phyloP scores from a whole-genome alignment of 208 protist species.

The Trypanosoma cruzi region DNA sequence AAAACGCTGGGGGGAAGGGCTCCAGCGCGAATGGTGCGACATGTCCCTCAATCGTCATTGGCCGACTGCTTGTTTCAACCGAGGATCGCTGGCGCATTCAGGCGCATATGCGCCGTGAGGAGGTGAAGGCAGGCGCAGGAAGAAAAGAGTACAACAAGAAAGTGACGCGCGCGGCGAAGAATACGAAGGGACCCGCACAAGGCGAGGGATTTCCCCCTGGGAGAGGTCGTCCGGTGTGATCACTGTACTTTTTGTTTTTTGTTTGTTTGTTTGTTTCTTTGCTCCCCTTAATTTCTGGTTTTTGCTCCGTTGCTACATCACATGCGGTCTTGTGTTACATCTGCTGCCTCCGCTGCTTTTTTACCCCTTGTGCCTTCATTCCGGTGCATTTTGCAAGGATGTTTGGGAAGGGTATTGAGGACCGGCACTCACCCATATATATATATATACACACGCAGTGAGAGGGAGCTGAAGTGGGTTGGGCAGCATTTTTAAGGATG shows the following conservation, averaged over 20 bases:
- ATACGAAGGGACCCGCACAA: slow-evolving; percentile 67
- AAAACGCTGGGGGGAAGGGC: slow-evolving; percentile 18
- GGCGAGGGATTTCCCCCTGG: slow-evolving; percentile 77
- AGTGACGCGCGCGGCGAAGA: slow-evolving; percentile 79
- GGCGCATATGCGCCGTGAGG: slow-evolving; percentile 83
- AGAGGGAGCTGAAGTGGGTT: background rate
- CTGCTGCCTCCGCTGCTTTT: background rate
- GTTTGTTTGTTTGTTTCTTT: background rate
- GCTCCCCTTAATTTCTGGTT: background rate
- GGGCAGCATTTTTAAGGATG: background rate
- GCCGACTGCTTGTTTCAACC: slow-evolving; percentile 73
- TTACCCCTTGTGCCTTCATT: background rate
- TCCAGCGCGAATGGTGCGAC: background rate
- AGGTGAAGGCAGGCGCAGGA: slow-evolving; percentile 61
- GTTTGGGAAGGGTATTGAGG: background rate
- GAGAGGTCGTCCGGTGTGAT: slow-evolving; percentile 70
- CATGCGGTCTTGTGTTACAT: too few relatives aligned
- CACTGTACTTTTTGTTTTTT: slow-evolving; percentile 8
- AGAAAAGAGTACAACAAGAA: slow-evolving; percentile 91
- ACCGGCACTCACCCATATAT: too few relatives aligned
- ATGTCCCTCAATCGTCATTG: slow-evolving; percentile 54
- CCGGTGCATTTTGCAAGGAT: background rate
- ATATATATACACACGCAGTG: background rate
- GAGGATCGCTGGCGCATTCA: slow-evolving; percentile 90
- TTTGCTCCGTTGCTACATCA: background rate